Evolutionary conservation across 73 alveolate genomes (phyloP).

Genomic region (Paraurostyla sp.): DNA sequence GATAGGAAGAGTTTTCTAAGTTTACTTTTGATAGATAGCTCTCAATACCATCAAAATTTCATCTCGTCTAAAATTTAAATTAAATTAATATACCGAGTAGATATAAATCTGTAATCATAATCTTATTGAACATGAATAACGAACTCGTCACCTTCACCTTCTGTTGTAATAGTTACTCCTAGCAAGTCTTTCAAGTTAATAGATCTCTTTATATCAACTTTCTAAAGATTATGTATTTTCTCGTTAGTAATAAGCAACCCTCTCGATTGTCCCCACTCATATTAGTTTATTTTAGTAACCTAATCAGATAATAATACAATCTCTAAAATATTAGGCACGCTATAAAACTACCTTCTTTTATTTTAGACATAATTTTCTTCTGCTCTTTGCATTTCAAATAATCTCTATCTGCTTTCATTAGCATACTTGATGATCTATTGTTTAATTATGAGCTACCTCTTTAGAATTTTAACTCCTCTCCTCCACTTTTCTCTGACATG

Average conservation of each 20-base stretch:
- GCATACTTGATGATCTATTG: background rate
- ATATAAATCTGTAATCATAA: conserved; percentile 46
- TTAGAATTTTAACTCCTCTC: background rate
- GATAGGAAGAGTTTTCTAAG: conserved; percentile 24
- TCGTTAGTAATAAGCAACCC: conserved; percentile 33
- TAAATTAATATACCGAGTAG: background rate
- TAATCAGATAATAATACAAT: conserved; percentile 26
- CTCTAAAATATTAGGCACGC: background rate
- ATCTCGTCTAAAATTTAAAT: background rate
- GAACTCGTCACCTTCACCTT: conserved; percentile 47
- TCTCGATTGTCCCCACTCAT: conserved; percentile 55
- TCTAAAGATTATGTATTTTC: background rate
- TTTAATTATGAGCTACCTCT: background rate
- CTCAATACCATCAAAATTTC: conserved; percentile 42
- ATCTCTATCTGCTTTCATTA: conserved; percentile 36
- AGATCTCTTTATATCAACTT: conserved; percentile 34
- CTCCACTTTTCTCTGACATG: conserved; percentile 14
- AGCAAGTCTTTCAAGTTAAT: conserved; percentile 20
- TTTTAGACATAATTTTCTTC: conserved; percentile 17
- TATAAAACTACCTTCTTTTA: background rate
- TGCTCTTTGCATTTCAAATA: conserved; percentile 35
- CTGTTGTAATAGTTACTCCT: conserved; percentile 36
- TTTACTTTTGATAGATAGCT: background rate
- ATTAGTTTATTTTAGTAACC: conserved; percentile 42
- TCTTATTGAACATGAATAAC: conserved; percentile 41